Evolutionary conservation across 495 filamentous ascomycete species (phyloP).

Genomic region (Talaromyces adpressus): DNA sequence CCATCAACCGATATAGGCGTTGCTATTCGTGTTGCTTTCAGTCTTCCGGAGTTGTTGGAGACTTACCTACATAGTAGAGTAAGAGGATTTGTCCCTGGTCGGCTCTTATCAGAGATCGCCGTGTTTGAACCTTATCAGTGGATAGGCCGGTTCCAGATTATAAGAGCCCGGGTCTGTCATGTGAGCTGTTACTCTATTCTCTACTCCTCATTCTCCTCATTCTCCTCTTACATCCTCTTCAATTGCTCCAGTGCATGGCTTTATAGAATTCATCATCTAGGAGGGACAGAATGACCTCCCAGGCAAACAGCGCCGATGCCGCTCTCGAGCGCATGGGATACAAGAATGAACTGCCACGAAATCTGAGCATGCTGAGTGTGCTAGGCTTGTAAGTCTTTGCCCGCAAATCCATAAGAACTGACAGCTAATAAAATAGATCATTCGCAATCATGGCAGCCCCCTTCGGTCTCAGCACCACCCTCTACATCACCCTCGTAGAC

Average conservation of each 20-base stretch:
- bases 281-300: not conserved
- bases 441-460: conserved; percentile 56
- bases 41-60: no score
- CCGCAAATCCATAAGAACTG: not conserved
- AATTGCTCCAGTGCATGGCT: not conserved
- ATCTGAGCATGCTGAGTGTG: conserved; percentile 59
- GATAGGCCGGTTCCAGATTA: not conserved
- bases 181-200: not conserved
- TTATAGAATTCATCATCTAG: not conserved
- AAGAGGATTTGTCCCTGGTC: no score
- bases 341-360: conserved; percentile 53
- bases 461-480: conserved; percentile 62
- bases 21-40: no score
- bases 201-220: not conserved
- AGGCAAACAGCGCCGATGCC: conserved; percentile 35
- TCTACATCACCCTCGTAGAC: conserved; percentile 60
- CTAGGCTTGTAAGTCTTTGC: conserved; percentile 43
- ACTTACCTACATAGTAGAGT: no score
- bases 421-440: conserved; percentile 19
- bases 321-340: conserved; percentile 57
- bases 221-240: not conserved
- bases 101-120: no score
- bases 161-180: not conserved
- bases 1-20: not conserved
- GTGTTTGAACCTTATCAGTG: not conserved